These are phyloP conservation scores for Alloteropsis semialata DNA, from an alignment of 176 grass and related monocot genomes.

Conservation along the genomic window DNA sequence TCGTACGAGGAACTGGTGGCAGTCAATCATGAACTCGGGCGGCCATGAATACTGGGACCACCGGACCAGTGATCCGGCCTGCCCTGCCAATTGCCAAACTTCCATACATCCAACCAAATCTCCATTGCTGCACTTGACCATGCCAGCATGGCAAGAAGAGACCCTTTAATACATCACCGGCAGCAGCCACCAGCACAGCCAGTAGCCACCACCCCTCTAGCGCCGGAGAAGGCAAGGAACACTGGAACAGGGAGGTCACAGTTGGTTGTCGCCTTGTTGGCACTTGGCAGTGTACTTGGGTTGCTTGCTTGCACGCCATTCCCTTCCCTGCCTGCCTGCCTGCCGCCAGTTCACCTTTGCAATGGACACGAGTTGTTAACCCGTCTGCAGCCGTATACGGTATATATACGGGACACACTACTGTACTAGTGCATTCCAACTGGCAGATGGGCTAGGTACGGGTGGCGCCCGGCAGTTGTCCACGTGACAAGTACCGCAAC, in stretches of 20 bases:
- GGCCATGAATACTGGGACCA: background rate
- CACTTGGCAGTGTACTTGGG: background rate
- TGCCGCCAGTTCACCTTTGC: background rate
- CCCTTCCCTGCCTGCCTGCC: background rate
- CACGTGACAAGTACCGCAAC: background rate
- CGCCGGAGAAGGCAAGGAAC: background rate
- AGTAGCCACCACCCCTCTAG: too few species aligned
- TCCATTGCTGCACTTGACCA: background rate
- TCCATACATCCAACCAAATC: constrained; percentile 13
- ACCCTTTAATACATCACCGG: background rate
- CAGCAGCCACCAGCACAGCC: too few species aligned
- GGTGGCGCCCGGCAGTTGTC: background rate
- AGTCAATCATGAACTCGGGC: background rate
- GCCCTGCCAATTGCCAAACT: background rate
- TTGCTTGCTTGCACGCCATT: constrained; percentile 39
- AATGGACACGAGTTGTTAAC: too few species aligned
- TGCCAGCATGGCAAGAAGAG: background rate
- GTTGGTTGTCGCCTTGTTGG: background rate
- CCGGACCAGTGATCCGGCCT: too few species aligned
- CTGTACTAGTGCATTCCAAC: background rate
- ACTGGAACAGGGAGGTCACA: background rate
- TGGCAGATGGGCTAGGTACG: background rate
- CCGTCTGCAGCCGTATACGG: background rate
- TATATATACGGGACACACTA: background rate
- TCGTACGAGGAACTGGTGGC: too few species aligned